Evolutionary conservation across 139 green algal genomes (phyloP), one percentile per base, ranked within the genome.

Genomic region (Yamagishiella unicocca): DNA sequence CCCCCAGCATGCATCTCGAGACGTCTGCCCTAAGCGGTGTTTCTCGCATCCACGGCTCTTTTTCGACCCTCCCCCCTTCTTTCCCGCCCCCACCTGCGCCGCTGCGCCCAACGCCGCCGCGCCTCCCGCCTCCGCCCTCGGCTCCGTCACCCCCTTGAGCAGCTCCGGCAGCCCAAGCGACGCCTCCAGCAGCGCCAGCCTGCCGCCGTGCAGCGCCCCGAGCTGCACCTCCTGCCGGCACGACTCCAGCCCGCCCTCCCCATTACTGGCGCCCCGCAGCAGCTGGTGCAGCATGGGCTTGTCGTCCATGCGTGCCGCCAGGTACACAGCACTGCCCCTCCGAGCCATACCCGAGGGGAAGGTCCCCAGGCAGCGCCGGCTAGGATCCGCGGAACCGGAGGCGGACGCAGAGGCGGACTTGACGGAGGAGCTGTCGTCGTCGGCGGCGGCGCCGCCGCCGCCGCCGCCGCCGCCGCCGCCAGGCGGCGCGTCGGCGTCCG

Each of bases 151-250:
- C 25, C 4, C 12, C 77, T 84, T 84, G 55, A 84, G 77, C 14
- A 73, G 17, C 31, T 84, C 77, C 6, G 77, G 58, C 37, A 84
- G 0, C 77, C 27, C 55, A 55, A 84, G 25, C 0, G 25, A 45
- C 6, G 55, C 77, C 54, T 84, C 77, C 77, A 84, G 77, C 77
- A 84, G 77, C 58, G 27, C 12, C 38, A 84, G 37, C 55, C 55
- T 6, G 38, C 55, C 77, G 54, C 77, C 77, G 40, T 84, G 77
- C 38, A 84, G 58, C 38, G 77, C 55, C 53, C 77, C 77, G 38
- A 84, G 77, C 77, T 74, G 77, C 55, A 84, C 77, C 77, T 84
- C 77, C 33, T 37, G 35, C 10, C 50, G 54, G 25, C 75, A 82
- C 2, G 21, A n/a, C 31, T 46, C 21, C 53, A 45, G 31, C 22